Percentiles rank a stretch among this genome's conserved stretches.
Evolutionary conservation across 2,329 filamentous ascomycete species (phyloP).

Genomic region (Diaporthe eres): DNA sequence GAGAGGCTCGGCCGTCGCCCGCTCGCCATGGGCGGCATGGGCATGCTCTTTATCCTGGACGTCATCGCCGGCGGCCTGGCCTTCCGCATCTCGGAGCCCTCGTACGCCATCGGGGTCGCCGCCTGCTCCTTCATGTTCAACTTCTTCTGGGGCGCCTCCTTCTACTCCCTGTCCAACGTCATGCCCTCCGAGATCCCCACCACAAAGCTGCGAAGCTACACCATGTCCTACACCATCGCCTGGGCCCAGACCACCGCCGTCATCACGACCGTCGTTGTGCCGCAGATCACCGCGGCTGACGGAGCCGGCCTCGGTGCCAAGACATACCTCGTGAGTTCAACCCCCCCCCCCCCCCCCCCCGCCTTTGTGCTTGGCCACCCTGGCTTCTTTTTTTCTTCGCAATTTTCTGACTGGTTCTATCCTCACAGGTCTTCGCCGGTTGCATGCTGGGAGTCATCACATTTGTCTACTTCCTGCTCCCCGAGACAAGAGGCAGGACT

Average conservation of each 20-base stretch:
- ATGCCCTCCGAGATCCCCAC: slow-evolving; percentile 51
- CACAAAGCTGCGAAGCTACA: slow-evolving; percentile 41
- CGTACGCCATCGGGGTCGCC: slow-evolving; percentile 49
- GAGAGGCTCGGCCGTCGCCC: slow-evolving; percentile 53
- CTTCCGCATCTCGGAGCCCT: slow-evolving; percentile 45
- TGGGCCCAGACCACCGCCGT: slow-evolving; percentile 54
- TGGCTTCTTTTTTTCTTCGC: neutral
- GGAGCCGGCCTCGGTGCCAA: slow-evolving; percentile 41
- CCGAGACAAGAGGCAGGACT: slow-evolving; percentile 38
- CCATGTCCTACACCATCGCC: slow-evolving; percentile 53
- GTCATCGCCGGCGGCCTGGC: slow-evolving; percentile 52
- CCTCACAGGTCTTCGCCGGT: slow-evolving; percentile 36
- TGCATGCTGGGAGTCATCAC: slow-evolving; percentile 38
- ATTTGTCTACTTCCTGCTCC: slow-evolving; percentile 38
- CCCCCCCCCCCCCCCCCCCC: no score
- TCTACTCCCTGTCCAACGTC: slow-evolving; percentile 54
- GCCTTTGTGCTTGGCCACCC: neutral
- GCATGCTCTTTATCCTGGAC: slow-evolving; percentile 51
- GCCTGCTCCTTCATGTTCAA: slow-evolving; percentile 53
- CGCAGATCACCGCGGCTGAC: slow-evolving; percentile 48
- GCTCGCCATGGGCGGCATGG: slow-evolving; percentile 53
- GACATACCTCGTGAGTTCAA: slow-evolving; percentile 30
- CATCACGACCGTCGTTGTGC: slow-evolving; percentile 55
- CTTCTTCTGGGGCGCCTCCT: slow-evolving; percentile 55
- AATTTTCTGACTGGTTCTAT: neutral